phyloP scores from a whole-genome alignment of 208 protist species.

The Trypanosoma mega region DNA sequence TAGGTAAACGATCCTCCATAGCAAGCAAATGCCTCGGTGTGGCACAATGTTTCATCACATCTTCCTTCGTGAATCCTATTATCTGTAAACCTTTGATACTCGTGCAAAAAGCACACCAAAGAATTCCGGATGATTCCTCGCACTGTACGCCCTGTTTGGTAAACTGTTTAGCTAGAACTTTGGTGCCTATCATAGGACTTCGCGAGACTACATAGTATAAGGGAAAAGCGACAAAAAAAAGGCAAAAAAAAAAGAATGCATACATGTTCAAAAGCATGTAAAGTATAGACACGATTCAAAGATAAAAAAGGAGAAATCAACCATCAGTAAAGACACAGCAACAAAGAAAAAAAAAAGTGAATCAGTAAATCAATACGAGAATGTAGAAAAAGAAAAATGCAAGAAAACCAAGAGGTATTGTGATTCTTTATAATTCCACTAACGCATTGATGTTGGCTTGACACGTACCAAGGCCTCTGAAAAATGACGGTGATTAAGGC shows the following conservation, averaged over 20 bases:
- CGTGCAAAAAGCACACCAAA: conserved; percentile 45
- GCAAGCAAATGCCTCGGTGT: conserved; percentile 51
- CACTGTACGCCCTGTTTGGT: conserved; percentile 33
- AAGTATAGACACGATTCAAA: no score
- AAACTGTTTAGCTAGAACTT: conserved; percentile 32
- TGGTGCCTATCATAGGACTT: conserved; percentile 5
- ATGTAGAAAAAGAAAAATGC: no score
- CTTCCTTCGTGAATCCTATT: conserved; percentile 20
- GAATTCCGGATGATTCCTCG: conserved; percentile 17
- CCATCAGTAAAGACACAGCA: no score
- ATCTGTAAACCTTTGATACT: conserved; percentile 14
- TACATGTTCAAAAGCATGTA: no score
- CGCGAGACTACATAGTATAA: not conserved
- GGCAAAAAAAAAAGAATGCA: conserved; percentile 13
- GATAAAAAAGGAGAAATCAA: no score
- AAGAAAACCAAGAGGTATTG: no score
- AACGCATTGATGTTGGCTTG: conserved; percentile 37
- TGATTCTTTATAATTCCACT: no score
- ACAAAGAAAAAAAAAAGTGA: no score
- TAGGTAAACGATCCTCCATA: conserved; percentile 29
- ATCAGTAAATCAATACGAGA: no score
- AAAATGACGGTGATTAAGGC: conserved; percentile 68
- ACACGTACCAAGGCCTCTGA: conserved; percentile 69
- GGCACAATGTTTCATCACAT: conserved; percentile 56
- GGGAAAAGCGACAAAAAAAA: conserved; percentile 5